These are phyloP conservation scores for Extremus antarcticus DNA, from an alignment of 495 filamentous ascomycete genomes.

Conservation along the genomic window DNA sequence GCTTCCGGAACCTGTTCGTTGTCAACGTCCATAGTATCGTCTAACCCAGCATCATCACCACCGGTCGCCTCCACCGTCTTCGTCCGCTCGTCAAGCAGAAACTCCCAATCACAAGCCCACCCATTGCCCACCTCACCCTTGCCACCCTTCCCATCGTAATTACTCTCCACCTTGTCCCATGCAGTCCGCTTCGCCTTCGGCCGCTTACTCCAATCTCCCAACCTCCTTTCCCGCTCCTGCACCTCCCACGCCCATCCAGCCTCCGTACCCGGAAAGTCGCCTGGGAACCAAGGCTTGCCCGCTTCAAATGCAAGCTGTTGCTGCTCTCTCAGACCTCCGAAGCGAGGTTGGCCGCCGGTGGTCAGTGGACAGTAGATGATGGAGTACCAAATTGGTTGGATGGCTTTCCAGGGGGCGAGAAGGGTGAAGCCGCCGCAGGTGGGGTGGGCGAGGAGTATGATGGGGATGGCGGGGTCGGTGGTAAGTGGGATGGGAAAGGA, in stretches of 20 bases:
- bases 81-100: too few relatives aligned
- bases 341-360: slow-evolving; percentile 63
- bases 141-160: slow-evolving; percentile 48
- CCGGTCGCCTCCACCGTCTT: neutral
- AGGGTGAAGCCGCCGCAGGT: slow-evolving; percentile 55
- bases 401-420: slow-evolving; percentile 84
- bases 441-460: slow-evolving; percentile 57
- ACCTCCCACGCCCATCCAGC: slow-evolving; percentile 72
- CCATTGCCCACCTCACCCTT: slow-evolving; percentile 79
- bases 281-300: slow-evolving; percentile 75
- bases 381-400: slow-evolving; percentile 74
- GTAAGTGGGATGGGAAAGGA: slow-evolving; percentile 44
- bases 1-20: too few relatives aligned
- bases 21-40: neutral
- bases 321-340: slow-evolving; percentile 72
- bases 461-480: slow-evolving; percentile 72
- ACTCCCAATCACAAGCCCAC: slow-evolving; percentile 82
- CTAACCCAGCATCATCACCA: neutral
- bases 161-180: slow-evolving; percentile 56
- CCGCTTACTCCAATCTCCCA: slow-evolving; percentile 60
- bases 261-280: slow-evolving; percentile 71
- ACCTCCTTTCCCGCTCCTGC: slow-evolving; percentile 49
- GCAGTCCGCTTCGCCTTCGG: slow-evolving; percentile 74
- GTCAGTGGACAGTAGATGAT: slow-evolving; percentile 79
- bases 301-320: slow-evolving; percentile 75